Evolutionary conservation across 768 basidiomycete species (phyloP), one percentile per base, ranked within the genome.

Genomic region (Pleurotus sapidus): DNA sequence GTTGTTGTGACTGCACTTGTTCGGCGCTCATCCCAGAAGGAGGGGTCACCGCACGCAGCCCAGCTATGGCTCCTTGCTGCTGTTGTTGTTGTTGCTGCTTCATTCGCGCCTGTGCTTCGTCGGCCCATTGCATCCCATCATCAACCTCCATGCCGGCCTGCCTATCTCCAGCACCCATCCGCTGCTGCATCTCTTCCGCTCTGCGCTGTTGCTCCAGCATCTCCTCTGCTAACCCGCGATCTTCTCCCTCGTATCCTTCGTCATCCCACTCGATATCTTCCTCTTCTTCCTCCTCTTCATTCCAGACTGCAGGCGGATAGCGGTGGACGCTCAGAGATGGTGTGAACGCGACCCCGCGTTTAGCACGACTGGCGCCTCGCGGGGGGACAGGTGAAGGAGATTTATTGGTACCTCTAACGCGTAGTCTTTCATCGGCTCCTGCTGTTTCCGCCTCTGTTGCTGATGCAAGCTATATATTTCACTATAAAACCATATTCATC

Each of bases 81-180:
- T 64, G 67, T 58, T 72, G 67, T 37, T 72, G 72, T 49, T 64
- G 70, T 58, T 72, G 67, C 39, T 72, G 72, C 54, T 64, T 69
- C 45, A 30, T 57, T 46, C 47, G 46, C 18, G 59, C 34, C 45
- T 46, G 59, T 24, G 60, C 64, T 47, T 64, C 76, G 55, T 93
- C 90, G 48, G 94, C 93, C 94, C 95, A 95, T 59, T 82, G 81
- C 84, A 95, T 91, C 2, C 87, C 89, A 64, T 95, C 93, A 59
- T 93, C 92, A 0, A 81, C 83, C 53, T 89, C 88, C 78, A 87
- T 83, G 55, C 70, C 66, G 14, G 56, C 46, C 55, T 51, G 49
- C n/a, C 64, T 64, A 61, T 64, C 56, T 55, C 75, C 69, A 53
- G 72, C 68, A 64, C 64, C 65, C 60, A 72, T 49, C 61, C 72